Conservation (phyloP, 108 stramenopile species). For the Pseudonitzschia pungens region DNA sequence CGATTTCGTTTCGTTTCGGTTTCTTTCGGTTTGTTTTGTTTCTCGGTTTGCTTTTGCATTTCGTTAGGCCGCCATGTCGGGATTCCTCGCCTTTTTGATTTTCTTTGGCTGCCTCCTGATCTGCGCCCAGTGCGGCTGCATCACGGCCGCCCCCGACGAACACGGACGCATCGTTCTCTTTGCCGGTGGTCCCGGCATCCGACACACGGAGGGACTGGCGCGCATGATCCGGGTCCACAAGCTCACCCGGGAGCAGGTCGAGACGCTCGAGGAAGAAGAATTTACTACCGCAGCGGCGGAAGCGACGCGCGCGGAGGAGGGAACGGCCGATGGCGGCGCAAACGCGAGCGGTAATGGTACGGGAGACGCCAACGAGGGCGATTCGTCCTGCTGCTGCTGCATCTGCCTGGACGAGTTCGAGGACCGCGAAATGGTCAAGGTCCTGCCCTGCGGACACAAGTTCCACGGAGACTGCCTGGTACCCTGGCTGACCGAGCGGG, state of each 20-base stretch:
- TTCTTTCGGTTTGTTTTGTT: slow-evolving; percentile 9
- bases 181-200: slow-evolving; percentile 13
- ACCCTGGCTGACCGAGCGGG: slow-evolving; percentile 87
- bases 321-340: no score
- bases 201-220: background rate
- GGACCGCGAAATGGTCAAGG: slow-evolving; percentile 51
- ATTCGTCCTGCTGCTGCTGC: slow-evolving; percentile 51
- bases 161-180: slow-evolving; percentile 29
- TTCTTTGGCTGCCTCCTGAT: slow-evolving; percentile 42
- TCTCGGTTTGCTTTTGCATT: background rate
- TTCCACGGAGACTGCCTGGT: slow-evolving; percentile 90
- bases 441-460: slow-evolving; percentile 84
- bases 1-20: background rate
- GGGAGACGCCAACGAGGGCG: background rate
- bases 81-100: slow-evolving; percentile 38
- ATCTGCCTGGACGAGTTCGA: slow-evolving; percentile 91
- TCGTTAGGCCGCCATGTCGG: slow-evolving; percentile 24
- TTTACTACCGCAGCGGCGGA: background rate
- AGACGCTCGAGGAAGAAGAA: slow-evolving; percentile 22
- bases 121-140: slow-evolving; percentile 36
- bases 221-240: slow-evolving; percentile 11
- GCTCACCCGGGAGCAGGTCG: slow-evolving; percentile 38
- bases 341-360: background rate
- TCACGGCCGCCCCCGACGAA: slow-evolving; percentile 27
- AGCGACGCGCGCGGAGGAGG: no score